phyloP scores from a whole-genome alignment of 2,329 filamentous ascomycete species.

The Metarhizium robertsii region DNA sequence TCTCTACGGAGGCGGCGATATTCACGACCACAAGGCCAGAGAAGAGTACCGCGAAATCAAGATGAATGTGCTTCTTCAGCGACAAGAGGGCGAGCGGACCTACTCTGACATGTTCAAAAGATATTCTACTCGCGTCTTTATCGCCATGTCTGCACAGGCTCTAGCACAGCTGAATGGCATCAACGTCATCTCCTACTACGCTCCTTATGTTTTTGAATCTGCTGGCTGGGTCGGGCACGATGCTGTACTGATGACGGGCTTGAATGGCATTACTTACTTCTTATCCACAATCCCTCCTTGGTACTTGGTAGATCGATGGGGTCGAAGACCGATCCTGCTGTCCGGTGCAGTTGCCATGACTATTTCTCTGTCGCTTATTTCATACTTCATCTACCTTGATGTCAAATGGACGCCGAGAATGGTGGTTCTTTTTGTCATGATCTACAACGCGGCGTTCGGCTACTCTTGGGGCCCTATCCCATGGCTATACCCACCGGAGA shows the following conservation, averaged over 20 bases:
- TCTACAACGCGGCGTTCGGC: conserved; percentile 96
- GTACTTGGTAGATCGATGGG: conserved; percentile 93
- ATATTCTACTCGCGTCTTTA: conserved; percentile 87
- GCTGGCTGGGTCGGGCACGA: conserved; percentile 90
- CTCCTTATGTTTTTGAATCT: conserved; percentile 90
- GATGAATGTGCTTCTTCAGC: conserved; percentile 88
- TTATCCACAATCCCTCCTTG: conserved; percentile 89
- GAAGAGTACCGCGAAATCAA: conserved; percentile 99
- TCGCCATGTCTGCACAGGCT: conserved; percentile 96
- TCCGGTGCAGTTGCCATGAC: conserved; percentile 87
- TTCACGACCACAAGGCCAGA: conserved; percentile 83
- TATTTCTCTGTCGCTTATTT: conserved; percentile 77
- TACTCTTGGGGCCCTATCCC: conserved; percentile 94
- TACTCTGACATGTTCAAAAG: conserved; percentile 92
- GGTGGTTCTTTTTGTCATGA: conserved; percentile 93
- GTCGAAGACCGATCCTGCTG: conserved; percentile 78
- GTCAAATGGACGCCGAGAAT: conserved; percentile 67
- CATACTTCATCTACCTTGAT: conserved; percentile 91
- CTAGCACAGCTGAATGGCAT: conserved; percentile 97
- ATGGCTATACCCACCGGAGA: conserved; percentile 98
- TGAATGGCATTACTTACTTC: conserved; percentile 86
- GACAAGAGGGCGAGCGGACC: conserved; percentile 87
- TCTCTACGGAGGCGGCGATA: conserved; percentile 89
- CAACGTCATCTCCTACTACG: conserved; percentile 99
- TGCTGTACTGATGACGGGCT: conserved; percentile 92